Evolutionary conservation across 495 filamentous ascomycete species (phyloP), one percentile per base, ranked within the genome.

Genomic region (Xylaria venustula): DNA sequence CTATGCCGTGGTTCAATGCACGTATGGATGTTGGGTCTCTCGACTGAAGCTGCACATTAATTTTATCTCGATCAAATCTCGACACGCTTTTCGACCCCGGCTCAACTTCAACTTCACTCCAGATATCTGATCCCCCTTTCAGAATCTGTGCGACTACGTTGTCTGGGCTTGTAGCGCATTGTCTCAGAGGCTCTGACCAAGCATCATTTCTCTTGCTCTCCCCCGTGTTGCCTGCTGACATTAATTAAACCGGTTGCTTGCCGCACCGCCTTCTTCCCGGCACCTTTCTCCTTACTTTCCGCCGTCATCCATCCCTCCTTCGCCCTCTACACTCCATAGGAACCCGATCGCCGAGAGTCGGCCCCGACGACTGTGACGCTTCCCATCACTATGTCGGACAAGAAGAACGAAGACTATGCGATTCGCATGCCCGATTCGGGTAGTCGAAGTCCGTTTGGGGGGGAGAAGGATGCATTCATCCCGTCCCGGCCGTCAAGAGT

Each of bases 341-440:
- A 7, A 26, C 26, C 12, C 37, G 28, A 32, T 36, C 40, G 26
- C 28, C 34, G 26, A 40, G 30, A 32, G 17, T 15, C 36, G 11
- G 37, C 36, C 37, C 42, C 32, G 17, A 37, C 56, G 26, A 60
- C 11, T 47, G n/a, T 34, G 48, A 52, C 34, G 32, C 28, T 22
- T 11, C 37, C 51, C 37, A 49, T 42, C 64, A 69, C 12, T 48
- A 82, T 82, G 79, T 70, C 78, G 73, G 90, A 90, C 73, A 95
- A 96, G 83, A 94, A 90, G 77, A 86, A 88, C 65, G 91, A 96
- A 67, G 89, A 91, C 66, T 88, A 87, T 68, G 76, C 83, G 46
- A 81, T 92, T 71, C 84, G 92, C 72, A 88, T 90, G 82, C 80
- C 83, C 64, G 81, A 83, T 57, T 67, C 73, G 55, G 72, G 67